phyloP scores from a whole-genome alignment of 139 green algal genomes.

The Tetratostichococcus sp. region DNA sequence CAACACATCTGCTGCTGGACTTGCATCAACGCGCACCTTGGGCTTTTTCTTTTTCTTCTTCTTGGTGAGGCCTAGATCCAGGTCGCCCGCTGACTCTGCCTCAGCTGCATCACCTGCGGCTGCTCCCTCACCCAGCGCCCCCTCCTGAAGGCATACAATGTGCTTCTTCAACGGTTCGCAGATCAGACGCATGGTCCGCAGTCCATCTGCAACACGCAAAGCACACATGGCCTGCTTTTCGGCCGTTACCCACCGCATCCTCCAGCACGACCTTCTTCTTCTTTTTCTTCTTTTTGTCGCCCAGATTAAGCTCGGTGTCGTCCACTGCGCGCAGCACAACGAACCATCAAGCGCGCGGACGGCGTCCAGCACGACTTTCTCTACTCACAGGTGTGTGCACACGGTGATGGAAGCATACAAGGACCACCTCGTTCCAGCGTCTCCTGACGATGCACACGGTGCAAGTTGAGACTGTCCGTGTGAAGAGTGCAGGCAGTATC shows the following conservation, averaged over 20 bases:
- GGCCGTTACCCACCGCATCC: too few species aligned
- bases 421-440: too few species aligned
- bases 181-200: too few species aligned
- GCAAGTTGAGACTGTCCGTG: too few species aligned
- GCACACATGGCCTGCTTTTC: neutral
- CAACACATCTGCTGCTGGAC: too few species aligned
- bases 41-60: constrained; percentile 82
- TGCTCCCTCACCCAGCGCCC: constrained; percentile 20
- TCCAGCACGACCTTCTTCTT: constrained; percentile 22
- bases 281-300: constrained; percentile 49
- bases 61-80: constrained; percentile 51
- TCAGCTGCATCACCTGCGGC: constrained; percentile 33
- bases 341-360: too few species aligned
- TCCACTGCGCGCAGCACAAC: constrained; percentile 6
- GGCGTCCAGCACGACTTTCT: too few species aligned
- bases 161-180: neutral
- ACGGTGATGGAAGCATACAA: constrained; percentile 10
- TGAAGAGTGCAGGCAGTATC: too few species aligned
- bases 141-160: constrained; percentile 26
- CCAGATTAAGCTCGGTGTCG: constrained; percentile 24
- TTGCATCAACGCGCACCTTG: neutral
- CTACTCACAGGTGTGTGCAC: too few species aligned
- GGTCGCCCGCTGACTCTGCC: constrained; percentile 14
- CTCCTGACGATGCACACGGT: too few species aligned
- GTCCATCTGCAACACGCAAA: neutral